A percentile compares a stretch with the other conserved stretches of the same genome.
phyloP scores from a whole-genome alignment of 495 filamentous ascomycete species.

The Penicillium samsonianum region DNA sequence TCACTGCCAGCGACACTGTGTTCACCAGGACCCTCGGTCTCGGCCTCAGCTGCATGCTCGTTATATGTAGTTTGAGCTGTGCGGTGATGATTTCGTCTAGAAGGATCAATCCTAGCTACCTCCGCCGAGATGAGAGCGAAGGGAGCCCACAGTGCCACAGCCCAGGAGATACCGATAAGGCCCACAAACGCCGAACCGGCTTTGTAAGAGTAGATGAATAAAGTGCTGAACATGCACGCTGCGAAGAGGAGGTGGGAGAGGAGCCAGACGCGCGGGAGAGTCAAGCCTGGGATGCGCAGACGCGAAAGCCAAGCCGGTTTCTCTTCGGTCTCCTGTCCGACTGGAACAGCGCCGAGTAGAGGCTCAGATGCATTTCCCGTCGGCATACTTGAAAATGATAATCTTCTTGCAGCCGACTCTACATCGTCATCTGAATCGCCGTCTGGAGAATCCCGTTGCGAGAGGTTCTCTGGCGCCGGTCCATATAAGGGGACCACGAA shows the following conservation, averaged over 20 bases:
- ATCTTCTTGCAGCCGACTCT: slow-evolving; percentile 24
- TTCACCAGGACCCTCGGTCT: slow-evolving; percentile 2
- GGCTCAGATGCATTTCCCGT: slow-evolving; percentile 34
- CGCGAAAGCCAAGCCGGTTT: slow-evolving; percentile 47
- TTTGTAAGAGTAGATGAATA: slow-evolving; percentile 66
- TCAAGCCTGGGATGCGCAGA: slow-evolving; percentile 75
- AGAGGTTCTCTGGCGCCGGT: slow-evolving; percentile 10
- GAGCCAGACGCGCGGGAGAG: slow-evolving; percentile 83
- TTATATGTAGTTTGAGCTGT: slow-evolving; percentile 20
- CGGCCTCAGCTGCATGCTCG: slow-evolving; percentile 13
- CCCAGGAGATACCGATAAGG: slow-evolving; percentile 83
- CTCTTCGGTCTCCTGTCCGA: slow-evolving; percentile 11
- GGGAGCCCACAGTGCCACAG: slow-evolving; percentile 85
- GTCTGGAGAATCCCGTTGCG: not conserved
- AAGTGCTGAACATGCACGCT: slow-evolving; percentile 73
- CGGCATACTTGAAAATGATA: slow-evolving; percentile 36
- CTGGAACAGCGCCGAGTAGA: slow-evolving; percentile 21
- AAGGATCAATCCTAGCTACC: slow-evolving; percentile 73
- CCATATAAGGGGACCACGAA: slow-evolving; percentile 75
- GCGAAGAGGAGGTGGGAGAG: slow-evolving; percentile 79
- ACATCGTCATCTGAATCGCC: slow-evolving; percentile 21
- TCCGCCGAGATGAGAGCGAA: slow-evolving; percentile 91
- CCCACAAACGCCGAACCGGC: slow-evolving; percentile 73
- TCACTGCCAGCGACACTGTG: slow-evolving; percentile 15
- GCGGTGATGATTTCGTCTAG: slow-evolving; percentile 55